These are phyloP conservation scores for Trypanosomatidae sp. DNA, from an alignment of 208 protist species.

Conservation along the genomic window DNA sequence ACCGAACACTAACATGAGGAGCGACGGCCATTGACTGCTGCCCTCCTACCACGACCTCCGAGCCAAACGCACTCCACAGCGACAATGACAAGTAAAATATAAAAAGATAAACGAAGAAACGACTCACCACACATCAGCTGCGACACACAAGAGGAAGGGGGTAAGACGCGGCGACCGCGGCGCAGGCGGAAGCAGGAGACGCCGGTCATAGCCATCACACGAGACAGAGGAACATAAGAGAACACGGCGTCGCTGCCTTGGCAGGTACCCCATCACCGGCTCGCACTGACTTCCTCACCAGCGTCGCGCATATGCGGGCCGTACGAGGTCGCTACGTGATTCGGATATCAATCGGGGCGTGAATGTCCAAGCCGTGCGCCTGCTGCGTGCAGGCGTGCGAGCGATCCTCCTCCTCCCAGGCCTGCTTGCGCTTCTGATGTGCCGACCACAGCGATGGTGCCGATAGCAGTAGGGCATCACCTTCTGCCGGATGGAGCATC, in stretches of 20 bases:
- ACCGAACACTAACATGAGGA: too few relatives aligned
- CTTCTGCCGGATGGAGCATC: not conserved
- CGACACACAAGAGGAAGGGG: too few relatives aligned
- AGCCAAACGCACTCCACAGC: not conserved
- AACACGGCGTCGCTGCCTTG: not conserved
- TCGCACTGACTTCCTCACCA: not conserved
- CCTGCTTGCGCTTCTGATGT: conserved; percentile 10
- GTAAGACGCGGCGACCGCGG: too few relatives aligned
- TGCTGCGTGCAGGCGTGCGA: conserved; percentile 18
- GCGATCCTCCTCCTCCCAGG: conserved; percentile 16
- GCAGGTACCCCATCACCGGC: not conserved
- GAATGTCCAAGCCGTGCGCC: conserved; percentile 13
- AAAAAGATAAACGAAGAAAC: not conserved
- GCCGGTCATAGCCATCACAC: not conserved
- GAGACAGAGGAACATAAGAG: not conserved
- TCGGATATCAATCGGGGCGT: conserved; percentile 9
- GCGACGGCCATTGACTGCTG: too few relatives aligned
- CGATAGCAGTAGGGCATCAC: not conserved
- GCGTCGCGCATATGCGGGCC: not conserved
- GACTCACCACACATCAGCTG: not conserved
- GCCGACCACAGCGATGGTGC: conserved; percentile 13
- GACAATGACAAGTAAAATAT: not conserved
- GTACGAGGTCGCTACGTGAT: not conserved
- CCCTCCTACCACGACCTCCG: too few relatives aligned
- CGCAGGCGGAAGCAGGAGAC: too few relatives aligned